phyloP scores from a whole-genome alignment of 176 grass and related monocot species.

The Avena atlantica region DNA sequence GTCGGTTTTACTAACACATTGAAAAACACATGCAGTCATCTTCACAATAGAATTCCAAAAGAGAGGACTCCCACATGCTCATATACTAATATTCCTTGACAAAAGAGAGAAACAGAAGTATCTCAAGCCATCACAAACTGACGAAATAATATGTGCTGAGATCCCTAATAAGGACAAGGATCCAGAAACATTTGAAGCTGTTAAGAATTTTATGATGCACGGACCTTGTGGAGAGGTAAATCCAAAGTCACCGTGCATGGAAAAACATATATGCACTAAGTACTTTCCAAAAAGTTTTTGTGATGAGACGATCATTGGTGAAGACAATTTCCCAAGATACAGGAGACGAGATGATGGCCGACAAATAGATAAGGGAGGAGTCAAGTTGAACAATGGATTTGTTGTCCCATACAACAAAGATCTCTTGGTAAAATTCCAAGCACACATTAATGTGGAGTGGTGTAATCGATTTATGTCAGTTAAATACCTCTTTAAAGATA shows the following conservation, averaged over 20 bases:
- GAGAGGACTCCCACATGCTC: slow-evolving; percentile 37
- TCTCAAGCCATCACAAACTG: neutral
- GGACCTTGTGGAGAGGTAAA: slow-evolving; percentile 8
- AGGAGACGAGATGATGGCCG: slow-evolving; percentile 15
- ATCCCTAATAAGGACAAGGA: neutral
- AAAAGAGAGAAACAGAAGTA: slow-evolving; percentile 18
- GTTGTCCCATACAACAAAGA: slow-evolving; percentile 22
- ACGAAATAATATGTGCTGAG: slow-evolving; percentile 33
- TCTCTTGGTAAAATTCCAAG: slow-evolving; percentile 34
- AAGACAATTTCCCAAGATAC: neutral
- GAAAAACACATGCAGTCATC: neutral
- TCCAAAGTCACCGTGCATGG: slow-evolving; percentile 16
- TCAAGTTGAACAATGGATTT: neutral
- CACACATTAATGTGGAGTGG: slow-evolving; percentile 43
- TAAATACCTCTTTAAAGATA: slow-evolving; percentile 47
- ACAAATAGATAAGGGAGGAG: neutral
- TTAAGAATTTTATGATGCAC: slow-evolving; percentile 18
- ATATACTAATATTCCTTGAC: slow-evolving; percentile 41
- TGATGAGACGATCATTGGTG: neutral
- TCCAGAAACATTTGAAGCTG: slow-evolving; percentile 3
- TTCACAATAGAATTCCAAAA: slow-evolving; percentile 40
- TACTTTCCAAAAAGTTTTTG: slow-evolving; percentile 5
- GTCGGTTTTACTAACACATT: neutral
- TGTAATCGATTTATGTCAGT: slow-evolving; percentile 33
- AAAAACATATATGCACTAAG: neutral